Base-by-base conservation (phyloP, 179 eudicot species). In the Actinidia arguta region DNA sequence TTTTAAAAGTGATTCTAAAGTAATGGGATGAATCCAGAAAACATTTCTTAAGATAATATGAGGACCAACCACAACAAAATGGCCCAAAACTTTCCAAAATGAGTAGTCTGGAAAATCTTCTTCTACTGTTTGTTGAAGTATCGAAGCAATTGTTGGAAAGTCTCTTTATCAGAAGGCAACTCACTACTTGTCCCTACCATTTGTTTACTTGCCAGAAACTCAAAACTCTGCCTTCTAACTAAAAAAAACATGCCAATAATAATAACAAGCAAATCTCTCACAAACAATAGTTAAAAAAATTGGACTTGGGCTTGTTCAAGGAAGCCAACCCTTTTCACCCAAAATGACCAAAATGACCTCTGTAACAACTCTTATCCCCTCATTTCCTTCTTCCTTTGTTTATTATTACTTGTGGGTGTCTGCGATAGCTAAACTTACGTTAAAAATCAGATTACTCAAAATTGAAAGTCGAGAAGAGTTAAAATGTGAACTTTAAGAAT, bases 81-180 rank as follows among this genome's bases (percentile, higher is more conserved):
- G 42, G 42, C 42, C 42, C 42, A 39, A 31, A 39, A 39, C 42
- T 39, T 39, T 39, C 42, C 42, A 39, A 39, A 39, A 4, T 39
- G 42, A 39, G 42, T 39, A 1, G 42, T 31, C n/a, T n/a, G n/a
- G n/a, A n/a, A n/a, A n/a, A n/a, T n/a, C n/a, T n/a, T n/a, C n/a
- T n/a, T 54, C 17, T 69, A 54, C 76, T 36, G 76, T 70, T 71
- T 7, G 27, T 71, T 70, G 50, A 80, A 81, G 83, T 24, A 81
- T 73, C 77, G 42, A 56, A 68, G 54, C 18, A 25, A 11, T n/a
- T 22, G 72, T 73, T 81, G 70, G 27, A 68, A 48, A 22, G 80
- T 81, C 79, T 12, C 63, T 66, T 63, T 17, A 39, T 74, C 73
- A 17, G 61, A 67, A 39, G 59, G 75, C 18, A 75, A 54, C 47